A percentile compares a stretch with the other conserved stretches of the same genome.
These are phyloP conservation scores for Rhynchosporium graminicola DNA, from an alignment of 2,329 filamentous ascomycete genomes.

Conservation along the genomic window DNA sequence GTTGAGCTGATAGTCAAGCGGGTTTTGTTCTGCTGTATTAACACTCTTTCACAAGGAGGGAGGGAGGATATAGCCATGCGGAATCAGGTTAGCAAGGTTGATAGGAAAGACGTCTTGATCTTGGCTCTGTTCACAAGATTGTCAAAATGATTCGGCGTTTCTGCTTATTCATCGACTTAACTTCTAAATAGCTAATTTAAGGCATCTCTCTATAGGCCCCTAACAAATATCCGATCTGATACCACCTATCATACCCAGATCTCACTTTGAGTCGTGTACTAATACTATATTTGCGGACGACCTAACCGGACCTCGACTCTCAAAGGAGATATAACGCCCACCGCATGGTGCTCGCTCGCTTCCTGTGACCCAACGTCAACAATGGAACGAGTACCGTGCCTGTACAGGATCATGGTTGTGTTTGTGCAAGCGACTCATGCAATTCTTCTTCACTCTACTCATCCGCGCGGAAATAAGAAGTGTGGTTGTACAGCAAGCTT, in stretches of 20 bases:
- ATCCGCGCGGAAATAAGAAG: not conserved
- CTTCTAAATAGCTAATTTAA: too few species aligned
- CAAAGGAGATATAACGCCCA: constrained; percentile 2
- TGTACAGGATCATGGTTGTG: too few species aligned
- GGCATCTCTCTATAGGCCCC: too few species aligned
- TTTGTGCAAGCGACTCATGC: not conserved
- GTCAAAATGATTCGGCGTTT: too few species aligned
- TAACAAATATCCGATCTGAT: not conserved
- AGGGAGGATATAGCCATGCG: not conserved
- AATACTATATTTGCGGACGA: not conserved
- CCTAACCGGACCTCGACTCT: constrained; percentile 2
- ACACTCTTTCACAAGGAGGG: too few species aligned
- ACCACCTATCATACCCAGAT: not conserved
- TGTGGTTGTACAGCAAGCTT: not conserved
- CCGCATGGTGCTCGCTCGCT: constrained; percentile 1
- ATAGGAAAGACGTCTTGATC: not conserved
- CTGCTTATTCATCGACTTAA: too few species aligned
- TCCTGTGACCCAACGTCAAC: not conserved
- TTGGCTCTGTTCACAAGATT: too few species aligned
- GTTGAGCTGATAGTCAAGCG: constrained; percentile 2
- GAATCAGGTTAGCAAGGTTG: too few species aligned
- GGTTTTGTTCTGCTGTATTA: not conserved
- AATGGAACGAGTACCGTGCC: not conserved
- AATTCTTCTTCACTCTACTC: not conserved
- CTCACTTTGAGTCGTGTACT: not conserved